Conservation (phyloP, 148 eudicot species). For the Nyssa sinensis region DNA sequence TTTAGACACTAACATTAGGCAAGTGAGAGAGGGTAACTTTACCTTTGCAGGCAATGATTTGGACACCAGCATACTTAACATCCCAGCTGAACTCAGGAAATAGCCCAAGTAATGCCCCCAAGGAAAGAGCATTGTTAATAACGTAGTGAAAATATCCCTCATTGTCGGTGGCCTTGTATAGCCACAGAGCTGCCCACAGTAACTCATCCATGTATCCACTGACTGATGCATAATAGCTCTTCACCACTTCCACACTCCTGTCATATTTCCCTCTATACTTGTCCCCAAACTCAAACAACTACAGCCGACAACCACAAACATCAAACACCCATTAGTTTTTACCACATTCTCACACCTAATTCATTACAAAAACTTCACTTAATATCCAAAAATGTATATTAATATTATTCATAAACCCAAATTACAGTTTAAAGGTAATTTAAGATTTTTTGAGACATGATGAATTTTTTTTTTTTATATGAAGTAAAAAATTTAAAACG, state of each 20-base stretch:
- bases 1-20: too few relatives aligned
- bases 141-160: slow-evolving; percentile 46
- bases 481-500: too few relatives aligned
- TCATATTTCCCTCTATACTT: slow-evolving; percentile 79
- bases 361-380: too few relatives aligned
- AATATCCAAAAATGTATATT: too few relatives aligned
- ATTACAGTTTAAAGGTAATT: too few relatives aligned
- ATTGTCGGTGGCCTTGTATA: slow-evolving; percentile 67
- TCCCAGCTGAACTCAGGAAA: slow-evolving; percentile 85
- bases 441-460: too few relatives aligned
- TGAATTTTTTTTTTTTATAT: too few relatives aligned
- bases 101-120: slow-evolving; percentile 77
- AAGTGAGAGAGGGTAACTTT: slow-evolving; percentile 5
- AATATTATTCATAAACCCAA: too few relatives aligned
- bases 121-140: slow-evolving; percentile 40
- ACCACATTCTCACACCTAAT: not conserved
- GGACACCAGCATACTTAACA: slow-evolving; percentile 74
- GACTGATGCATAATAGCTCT: slow-evolving; percentile 61
- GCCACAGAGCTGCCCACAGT: slow-evolving; percentile 83
- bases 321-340: not conserved
- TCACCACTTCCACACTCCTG: slow-evolving; percentile 44
- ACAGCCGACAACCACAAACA: slow-evolving; percentile 7
- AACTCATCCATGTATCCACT: slow-evolving; percentile 86
- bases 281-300: slow-evolving; percentile 86
- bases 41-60: slow-evolving; percentile 75